These are phyloP conservation scores for Hirsutella thompsonii DNA, from an alignment of 2,329 filamentous ascomycete species.

Conservation along the genomic window DNA sequence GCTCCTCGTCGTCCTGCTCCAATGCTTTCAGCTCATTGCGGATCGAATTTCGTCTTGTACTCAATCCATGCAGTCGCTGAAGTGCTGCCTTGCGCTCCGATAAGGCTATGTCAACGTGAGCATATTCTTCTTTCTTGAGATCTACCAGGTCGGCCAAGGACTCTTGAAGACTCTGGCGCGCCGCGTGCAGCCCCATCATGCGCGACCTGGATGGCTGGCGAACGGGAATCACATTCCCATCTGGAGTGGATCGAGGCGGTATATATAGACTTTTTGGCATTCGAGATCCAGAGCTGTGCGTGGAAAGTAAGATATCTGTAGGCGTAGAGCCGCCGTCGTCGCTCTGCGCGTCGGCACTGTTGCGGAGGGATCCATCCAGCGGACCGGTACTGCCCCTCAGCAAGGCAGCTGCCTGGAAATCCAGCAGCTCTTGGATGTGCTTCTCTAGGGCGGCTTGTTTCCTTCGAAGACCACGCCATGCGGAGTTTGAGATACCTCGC, in stretches of 20 bases:
- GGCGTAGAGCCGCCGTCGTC: conserved; percentile 28
- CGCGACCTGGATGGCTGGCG: conserved; percentile 38
- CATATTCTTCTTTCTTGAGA: conserved; percentile 57
- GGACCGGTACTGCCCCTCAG: conserved; percentile 21
- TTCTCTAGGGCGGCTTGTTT: conserved; percentile 31
- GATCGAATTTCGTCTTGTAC: conserved; percentile 36
- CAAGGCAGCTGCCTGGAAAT: conserved; percentile 33
- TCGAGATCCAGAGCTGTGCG: conserved; percentile 23
- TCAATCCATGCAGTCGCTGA: conserved; percentile 39
- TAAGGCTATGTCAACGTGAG: conserved; percentile 43
- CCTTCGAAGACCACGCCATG: conserved; percentile 33
- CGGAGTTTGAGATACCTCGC: conserved; percentile 23
- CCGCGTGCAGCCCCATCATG: conserved; percentile 44
- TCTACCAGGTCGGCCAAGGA: conserved; percentile 51
- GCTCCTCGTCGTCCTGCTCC: conserved; percentile 41
- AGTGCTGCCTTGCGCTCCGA: conserved; percentile 44
- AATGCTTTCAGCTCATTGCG: conserved; percentile 38
- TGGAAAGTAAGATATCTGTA: conserved; percentile 25
- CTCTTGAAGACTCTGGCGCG: conserved; percentile 50
- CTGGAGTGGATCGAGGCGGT: conserved; percentile 20
- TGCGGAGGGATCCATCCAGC: conserved; percentile 5
- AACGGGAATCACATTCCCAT: conserved; percentile 44
- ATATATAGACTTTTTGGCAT: conserved; percentile 29
- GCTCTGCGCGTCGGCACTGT: conserved; percentile 20
- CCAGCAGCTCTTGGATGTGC: conserved; percentile 34